A percentile compares a stretch with the other conserved stretches of the same genome.
phyloP scores from a whole-genome alignment of 441 rosid genomes.

The Gossypium gossypioides region DNA sequence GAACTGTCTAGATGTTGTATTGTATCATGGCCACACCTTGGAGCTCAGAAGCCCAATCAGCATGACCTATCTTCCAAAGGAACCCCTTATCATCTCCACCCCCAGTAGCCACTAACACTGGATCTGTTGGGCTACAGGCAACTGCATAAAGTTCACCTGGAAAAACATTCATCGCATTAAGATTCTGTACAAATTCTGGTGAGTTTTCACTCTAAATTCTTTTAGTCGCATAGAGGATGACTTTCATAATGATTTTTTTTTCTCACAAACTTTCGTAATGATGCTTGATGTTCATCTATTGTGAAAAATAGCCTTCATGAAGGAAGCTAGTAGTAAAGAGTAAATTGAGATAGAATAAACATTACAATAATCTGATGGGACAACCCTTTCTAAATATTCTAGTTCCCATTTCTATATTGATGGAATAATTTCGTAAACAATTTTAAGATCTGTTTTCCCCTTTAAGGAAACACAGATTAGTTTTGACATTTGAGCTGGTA shows the following conservation, averaged over 20 bases:
- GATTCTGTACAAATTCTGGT: too few species aligned
- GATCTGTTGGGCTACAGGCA: slow-evolving; percentile 70
- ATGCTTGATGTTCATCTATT: neutral
- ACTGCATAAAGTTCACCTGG: slow-evolving; percentile 66
- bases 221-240: neutral
- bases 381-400: neutral
- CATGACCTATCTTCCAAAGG: slow-evolving; percentile 73
- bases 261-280: neutral
- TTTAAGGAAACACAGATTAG: neutral
- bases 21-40: slow-evolving; percentile 25
- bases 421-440: neutral
- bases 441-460: neutral
- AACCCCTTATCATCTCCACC: slow-evolving; percentile 83
- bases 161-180: neutral
- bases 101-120: slow-evolving; percentile 77
- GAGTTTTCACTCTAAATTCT: neutral
- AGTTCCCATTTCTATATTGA: neutral
- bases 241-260: neutral
- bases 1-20: neutral
- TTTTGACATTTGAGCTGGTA: neutral
- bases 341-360: neutral
- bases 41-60: slow-evolving; percentile 80
- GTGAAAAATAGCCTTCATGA: neutral
- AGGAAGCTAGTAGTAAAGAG: neutral
- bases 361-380: neutral